phyloP scores from a whole-genome alignment of 306 rosid genomes.

The Prunus persica region Prunus_persica_NCBIv2 NC_034010.1:25658501-25659000 shows the following conservation, averaged over 20 bases:
- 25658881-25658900: constrained; percentile 65
- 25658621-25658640: constrained; percentile 48
- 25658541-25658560: constrained; percentile 81
- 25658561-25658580: constrained; percentile 72
- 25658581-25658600: not conserved
- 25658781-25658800: constrained; percentile 31
- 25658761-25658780: constrained; percentile 18
- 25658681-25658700: constrained; percentile 61
- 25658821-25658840: constrained; percentile 15
- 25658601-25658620: constrained; percentile 40
- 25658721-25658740: not conserved
- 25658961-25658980: constrained; percentile 88
- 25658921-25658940: constrained; percentile 83
- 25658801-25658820: constrained; percentile 16
- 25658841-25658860: constrained; percentile 32
- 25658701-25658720: not conserved
- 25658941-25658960: constrained; percentile 80
- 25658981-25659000: constrained; percentile 83
- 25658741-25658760: constrained; percentile 37
- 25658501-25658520: constrained; percentile 67
- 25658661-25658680: constrained; percentile 34
- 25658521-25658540: constrained; percentile 86
- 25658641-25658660: constrained; percentile 31
- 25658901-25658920: constrained; percentile 54
- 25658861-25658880: constrained; percentile 68